Conservation (phyloP, 2,329 filamentous ascomycete genomes). For the Daldinia sp. region DNA sequence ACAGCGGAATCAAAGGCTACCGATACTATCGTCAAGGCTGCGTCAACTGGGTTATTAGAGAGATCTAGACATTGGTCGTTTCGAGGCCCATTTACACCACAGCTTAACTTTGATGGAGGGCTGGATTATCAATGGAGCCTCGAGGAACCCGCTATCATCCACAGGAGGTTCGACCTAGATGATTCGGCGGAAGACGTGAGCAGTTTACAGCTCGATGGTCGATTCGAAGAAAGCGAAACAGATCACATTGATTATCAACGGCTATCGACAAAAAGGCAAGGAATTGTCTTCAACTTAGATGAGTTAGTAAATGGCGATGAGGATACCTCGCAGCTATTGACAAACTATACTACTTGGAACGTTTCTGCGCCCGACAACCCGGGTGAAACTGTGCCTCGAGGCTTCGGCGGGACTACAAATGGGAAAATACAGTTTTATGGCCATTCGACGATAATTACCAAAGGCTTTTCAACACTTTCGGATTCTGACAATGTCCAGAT, state of each 20-base stretch:
- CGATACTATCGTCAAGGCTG: conserved; percentile 46
- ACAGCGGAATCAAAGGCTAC: conserved; percentile 54
- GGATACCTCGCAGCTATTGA: neutral
- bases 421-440: neutral
- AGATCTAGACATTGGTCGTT: conserved; percentile 46
- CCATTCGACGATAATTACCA: neutral
- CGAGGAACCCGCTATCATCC: conserved; percentile 30
- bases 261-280: conserved; percentile 33
- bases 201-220: neutral
- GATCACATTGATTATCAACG: conserved; percentile 4
- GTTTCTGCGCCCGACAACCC: neutral
- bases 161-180: conserved; percentile 38
- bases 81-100: conserved; percentile 55
- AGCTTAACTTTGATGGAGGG: conserved; percentile 56
- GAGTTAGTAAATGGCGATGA: neutral
- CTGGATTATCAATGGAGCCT: conserved; percentile 52
- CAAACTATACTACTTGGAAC: conserved; percentile 21
- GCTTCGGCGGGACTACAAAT: neutral
- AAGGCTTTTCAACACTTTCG: neutral
- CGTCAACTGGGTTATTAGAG: conserved; percentile 41
- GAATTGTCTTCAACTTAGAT: conserved; percentile 32
- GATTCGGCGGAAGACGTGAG: conserved; percentile 6
- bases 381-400: conserved; percentile 2
- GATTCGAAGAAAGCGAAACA: neutral
- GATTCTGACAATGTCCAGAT: neutral